These are phyloP conservation scores for Botrytis squamosa DNA, from an alignment of 2,329 filamentous ascomycete species.

Conservation along the genomic window DNA sequence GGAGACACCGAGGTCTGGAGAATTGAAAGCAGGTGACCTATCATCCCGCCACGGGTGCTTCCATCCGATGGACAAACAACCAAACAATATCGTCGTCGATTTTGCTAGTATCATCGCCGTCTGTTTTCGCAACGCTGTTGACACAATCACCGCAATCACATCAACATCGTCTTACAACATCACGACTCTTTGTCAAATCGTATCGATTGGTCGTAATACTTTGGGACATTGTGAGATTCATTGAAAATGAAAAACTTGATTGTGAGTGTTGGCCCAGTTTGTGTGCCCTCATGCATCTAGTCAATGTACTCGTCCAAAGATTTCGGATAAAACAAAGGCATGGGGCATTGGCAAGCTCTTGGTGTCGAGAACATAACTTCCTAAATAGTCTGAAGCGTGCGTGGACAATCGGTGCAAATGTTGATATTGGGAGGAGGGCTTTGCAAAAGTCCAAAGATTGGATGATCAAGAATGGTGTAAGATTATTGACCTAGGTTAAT, in stretches of 20 bases:
- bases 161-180: neutral
- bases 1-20: neutral
- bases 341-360: neutral
- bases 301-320: neutral
- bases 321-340: neutral
- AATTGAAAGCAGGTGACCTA: neutral
- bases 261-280: neutral
- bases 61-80: neutral
- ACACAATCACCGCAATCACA: neutral
- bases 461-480: neutral
- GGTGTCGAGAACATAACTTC: neutral
- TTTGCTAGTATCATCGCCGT: neutral
- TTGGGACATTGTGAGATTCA: neutral
- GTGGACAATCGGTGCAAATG: neutral
- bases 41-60: neutral
- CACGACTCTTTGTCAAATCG: neutral
- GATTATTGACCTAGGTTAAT: neutral
- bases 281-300: neutral
- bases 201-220: neutral
- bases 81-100: neutral
- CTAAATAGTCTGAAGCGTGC: neutral
- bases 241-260: conserved; percentile 5
- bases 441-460: neutral
- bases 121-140: neutral
- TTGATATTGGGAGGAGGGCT: neutral